Evolutionary conservation across 176 grass and related monocot species (phyloP), one percentile per base, ranked within the genome.

Genomic region (Aegilops umbellulata): DNA sequence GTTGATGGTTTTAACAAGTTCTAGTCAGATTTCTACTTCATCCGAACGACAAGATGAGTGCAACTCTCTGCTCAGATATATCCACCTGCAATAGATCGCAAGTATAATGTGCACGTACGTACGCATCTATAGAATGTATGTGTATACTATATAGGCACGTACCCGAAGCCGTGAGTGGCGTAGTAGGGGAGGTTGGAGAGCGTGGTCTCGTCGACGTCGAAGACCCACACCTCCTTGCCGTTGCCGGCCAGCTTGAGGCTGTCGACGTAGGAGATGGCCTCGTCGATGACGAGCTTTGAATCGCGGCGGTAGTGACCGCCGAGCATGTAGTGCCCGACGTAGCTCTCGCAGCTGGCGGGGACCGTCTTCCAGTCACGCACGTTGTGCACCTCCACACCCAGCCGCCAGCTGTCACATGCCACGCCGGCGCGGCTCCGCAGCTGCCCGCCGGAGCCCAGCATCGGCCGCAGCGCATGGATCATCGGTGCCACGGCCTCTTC

Each of bases 141-240:
- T 41, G 39, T 16, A 16, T 36, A 3, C 3, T 14, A 47, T 51
- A 51, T 51, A 19, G 4, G 47, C 20, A 20, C 0, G 11, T 67
- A 94, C 86, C 89, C 89, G 31, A 88, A 94, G n/a, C 86, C 89
- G 4, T 91, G 72, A 0, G 51, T 10, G 22, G 86, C 83, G 39
- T 94, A 84, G 49, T 91, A 94, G 8, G 92, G 86, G n/a, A 91
- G 36, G 63, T 84, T 94, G 55, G 89, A 87, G 36, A 94, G 87
- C 2, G 64, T 61, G 14, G 89, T 91, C 62, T 94, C 89, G 71
- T 94, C 86, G 34, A 91, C 9, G 69, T 94, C 89, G 34, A 94
- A 94, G 7, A 94, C 80, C 88, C 80, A 91, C 0, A 69, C 83
- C 76, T 94, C 92, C 69, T 47, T 94, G 36, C 86, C 89, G 55